Evolutionary conservation across 2,329 filamentous ascomycete genomes (phyloP).

Genomic region (Ceratocystis ficicola): DNA sequence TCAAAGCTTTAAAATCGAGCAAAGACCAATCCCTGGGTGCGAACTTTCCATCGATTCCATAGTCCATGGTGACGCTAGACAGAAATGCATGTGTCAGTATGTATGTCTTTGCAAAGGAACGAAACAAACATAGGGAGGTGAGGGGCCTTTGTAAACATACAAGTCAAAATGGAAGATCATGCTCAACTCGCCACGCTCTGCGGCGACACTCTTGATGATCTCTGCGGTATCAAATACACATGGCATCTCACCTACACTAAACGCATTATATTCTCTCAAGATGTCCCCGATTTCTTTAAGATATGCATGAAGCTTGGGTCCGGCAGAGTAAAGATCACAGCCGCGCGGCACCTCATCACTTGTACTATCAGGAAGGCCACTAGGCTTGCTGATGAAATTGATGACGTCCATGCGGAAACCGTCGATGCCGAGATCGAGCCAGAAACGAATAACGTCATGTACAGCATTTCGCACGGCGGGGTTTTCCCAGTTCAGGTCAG

Average conservation of each 20-base stretch:
- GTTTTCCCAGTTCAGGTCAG: constrained; percentile 70
- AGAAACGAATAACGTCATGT: constrained; percentile 59
- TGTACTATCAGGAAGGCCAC: constrained; percentile 39
- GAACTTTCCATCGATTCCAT: constrained; percentile 36
- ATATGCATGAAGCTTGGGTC: constrained; percentile 38
- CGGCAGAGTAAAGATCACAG: constrained; percentile 42
- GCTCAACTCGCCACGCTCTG: constrained; percentile 47
- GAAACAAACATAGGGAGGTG: constrained; percentile 22
- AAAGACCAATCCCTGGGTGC: constrained; percentile 36
- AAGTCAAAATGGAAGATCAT: constrained; percentile 66
- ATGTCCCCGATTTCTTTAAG: constrained; percentile 36
- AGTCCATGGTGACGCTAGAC: constrained; percentile 36
- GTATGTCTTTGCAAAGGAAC: not conserved
- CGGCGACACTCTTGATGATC: constrained; percentile 40
- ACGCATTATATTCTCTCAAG: constrained; percentile 37
- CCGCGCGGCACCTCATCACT: constrained; percentile 27
- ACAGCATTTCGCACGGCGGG: constrained; percentile 51
- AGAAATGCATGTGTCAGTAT: constrained; percentile 25
- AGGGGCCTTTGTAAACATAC: constrained; percentile 27
- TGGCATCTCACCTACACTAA: constrained; percentile 42
- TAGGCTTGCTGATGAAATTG: constrained; percentile 54
- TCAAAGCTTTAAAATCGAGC: constrained; percentile 40
- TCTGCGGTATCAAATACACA: constrained; percentile 34
- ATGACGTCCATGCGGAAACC: constrained; percentile 58
- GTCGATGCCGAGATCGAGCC: constrained; percentile 55